A percentile compares a stretch with the other conserved stretches of the same genome.
Conservation (phyloP, 2,329 filamentous ascomycete genomes). For the Botrytis pseudocinerea region DNA sequence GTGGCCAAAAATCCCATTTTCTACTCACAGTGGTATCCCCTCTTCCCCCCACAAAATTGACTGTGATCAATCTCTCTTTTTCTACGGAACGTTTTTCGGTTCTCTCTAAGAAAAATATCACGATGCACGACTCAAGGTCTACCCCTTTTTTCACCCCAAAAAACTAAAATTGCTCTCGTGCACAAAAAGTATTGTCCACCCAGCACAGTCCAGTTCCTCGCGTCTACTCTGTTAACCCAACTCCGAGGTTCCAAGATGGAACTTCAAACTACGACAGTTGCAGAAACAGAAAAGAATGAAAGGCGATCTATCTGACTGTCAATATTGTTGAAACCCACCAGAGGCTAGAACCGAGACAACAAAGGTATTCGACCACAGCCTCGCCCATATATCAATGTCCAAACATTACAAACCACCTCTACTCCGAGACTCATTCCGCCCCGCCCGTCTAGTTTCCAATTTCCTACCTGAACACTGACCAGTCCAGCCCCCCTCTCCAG, state of each 20-base stretch:
- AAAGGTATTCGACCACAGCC: slow-evolving; percentile 18
- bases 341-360: slow-evolving; percentile 15
- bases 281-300: not conserved
- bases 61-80: slow-evolving; percentile 2
- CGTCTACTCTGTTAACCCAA: not conserved
- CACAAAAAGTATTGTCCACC: not conserved
- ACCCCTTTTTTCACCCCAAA: slow-evolving; percentile 7
- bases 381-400: slow-evolving; percentile 21
- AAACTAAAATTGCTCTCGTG: not conserved
- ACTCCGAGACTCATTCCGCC: slow-evolving; percentile 3
- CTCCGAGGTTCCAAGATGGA: slow-evolving; percentile 1
- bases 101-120: not conserved
- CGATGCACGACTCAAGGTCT: slow-evolving; percentile 8
- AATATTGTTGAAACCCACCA: slow-evolving; percentile 17
- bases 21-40: not conserved
- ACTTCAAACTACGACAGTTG: not conserved
- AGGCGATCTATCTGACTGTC: not conserved
- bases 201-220: slow-evolving; percentile 1
- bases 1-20: not conserved
- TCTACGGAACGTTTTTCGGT: not conserved
- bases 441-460: slow-evolving; percentile 4
- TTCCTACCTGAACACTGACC: slow-evolving; percentile 1
- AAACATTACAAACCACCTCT: slow-evolving; percentile 17
- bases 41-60: slow-evolving; percentile 7
- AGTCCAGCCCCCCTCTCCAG: not conserved